Percentiles rank a stretch among this genome's conserved stretches.
Evolutionary conservation across 768 basidiomycete species (phyloP).

Genomic region (Rhodotorula graminis): DNA sequence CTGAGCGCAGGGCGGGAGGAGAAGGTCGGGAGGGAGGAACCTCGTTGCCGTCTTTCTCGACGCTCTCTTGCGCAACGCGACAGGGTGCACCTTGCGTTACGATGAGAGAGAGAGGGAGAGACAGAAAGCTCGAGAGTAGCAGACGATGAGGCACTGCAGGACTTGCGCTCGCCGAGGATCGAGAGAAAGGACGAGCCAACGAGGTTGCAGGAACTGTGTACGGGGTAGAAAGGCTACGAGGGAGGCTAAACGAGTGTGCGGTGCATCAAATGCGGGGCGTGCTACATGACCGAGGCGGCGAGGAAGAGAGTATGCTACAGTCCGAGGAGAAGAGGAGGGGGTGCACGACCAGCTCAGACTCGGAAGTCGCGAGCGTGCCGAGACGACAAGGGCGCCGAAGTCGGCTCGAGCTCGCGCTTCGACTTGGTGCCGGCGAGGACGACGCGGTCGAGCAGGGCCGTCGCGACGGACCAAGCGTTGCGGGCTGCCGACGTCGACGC

Average conservation of each 20-base stretch:
- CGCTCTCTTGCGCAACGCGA: too few species aligned
- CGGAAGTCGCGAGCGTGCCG: slow-evolving; percentile 20
- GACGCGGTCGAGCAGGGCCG: neutral
- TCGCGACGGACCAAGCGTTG: slow-evolving; percentile 1
- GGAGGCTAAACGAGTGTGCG: neutral
- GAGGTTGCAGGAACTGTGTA: neutral
- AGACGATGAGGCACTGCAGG: too few species aligned
- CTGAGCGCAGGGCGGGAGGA: too few species aligned
- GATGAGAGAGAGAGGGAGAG: too few species aligned
- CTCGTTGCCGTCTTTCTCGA: too few species aligned
- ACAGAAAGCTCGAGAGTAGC: too few species aligned
- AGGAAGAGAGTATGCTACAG: neutral
- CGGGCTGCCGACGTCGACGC: neutral
- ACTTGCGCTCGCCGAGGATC: too few species aligned
- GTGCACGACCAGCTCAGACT: too few species aligned
- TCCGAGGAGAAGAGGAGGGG: too few species aligned
- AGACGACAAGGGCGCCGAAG: neutral
- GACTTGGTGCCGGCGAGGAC: slow-evolving; percentile 8
- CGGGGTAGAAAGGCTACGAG: neutral
- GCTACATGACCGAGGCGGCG: neutral
- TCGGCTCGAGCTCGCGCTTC: neutral
- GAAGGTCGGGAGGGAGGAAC: too few species aligned
- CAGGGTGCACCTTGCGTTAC: too few species aligned
- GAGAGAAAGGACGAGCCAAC: neutral
- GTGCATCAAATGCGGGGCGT: neutral